Percentiles rank a stretch among this genome's conserved stretches.
These are phyloP conservation scores for Zhuliangozyma blackwelliae DNA, from an alignment of 1,139 yeast genomes.

Conservation along the genomic window DNA sequence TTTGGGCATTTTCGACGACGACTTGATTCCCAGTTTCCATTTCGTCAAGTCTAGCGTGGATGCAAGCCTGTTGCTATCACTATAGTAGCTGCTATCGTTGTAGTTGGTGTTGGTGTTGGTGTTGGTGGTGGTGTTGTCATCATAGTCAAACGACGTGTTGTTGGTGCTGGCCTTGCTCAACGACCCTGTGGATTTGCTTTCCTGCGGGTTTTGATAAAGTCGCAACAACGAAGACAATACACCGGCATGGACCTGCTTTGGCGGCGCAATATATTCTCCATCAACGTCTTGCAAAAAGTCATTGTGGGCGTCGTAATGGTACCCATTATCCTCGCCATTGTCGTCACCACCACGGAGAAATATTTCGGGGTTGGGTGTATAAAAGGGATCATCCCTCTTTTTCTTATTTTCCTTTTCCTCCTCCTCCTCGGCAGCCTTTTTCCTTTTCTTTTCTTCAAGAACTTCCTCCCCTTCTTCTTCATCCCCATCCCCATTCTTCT, in stretches of 20 bases:
- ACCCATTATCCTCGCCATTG: conserved; percentile 13
- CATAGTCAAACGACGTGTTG: conserved; percentile 3
- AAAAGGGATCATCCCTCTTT: conserved; percentile 18
- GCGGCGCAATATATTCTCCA: conserved; percentile 60
- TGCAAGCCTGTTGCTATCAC: conserved; percentile 4
- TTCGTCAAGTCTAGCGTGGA: conserved; percentile 21
- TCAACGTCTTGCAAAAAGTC: conserved; percentile 36
- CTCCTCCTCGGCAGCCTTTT: conserved; percentile 4
- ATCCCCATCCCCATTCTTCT: not conserved
- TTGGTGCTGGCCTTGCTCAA: conserved; percentile 6
- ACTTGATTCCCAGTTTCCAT: conserved; percentile 23
- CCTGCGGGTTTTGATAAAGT: conserved; percentile 52
- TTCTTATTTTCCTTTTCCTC: conserved; percentile 3
- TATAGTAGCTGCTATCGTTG: conserved; percentile 5
- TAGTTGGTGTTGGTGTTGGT: conserved; percentile 2
- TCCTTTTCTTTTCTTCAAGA: conserved; percentile 1
- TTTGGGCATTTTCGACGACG: conserved; percentile 1
- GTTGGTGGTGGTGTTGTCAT: conserved; percentile 1
- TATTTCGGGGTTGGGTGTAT: conserved; percentile 47
- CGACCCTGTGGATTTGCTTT: conserved; percentile 20
- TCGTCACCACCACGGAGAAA: conserved; percentile 30
- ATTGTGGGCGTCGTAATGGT: conserved; percentile 6
- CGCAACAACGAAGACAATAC: conserved; percentile 72
- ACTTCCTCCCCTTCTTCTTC: conserved; percentile 2
- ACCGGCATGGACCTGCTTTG: conserved; percentile 73